These are phyloP conservation scores for Paramecium octaurelia DNA, from an alignment of 73 alveolate species.

Conservation along the genomic window DNA sequence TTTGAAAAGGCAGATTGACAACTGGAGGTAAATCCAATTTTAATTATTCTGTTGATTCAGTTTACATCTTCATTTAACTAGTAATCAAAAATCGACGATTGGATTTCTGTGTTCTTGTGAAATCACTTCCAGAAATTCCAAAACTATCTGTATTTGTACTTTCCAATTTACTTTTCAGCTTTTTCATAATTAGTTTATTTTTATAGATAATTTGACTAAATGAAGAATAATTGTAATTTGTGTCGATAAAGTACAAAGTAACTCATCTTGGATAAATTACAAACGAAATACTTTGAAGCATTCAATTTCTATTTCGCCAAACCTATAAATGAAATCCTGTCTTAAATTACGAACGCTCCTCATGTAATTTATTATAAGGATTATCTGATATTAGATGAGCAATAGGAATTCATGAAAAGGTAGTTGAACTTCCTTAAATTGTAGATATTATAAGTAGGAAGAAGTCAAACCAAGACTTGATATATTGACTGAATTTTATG, in stretches of 20 bases:
- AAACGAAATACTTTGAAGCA: conserved; percentile 22
- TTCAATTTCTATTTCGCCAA: conserved; percentile 40
- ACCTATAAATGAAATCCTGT: conserved; percentile 39
- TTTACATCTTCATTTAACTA: neutral
- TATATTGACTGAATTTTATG: conserved; percentile 40
- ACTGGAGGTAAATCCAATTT: neutral
- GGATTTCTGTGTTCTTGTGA: neutral
- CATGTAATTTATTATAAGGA: conserved; percentile 48
- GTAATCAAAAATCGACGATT: neutral
- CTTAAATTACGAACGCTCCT: neutral
- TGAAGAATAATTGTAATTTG: conserved; percentile 1
- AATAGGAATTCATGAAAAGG: conserved; percentile 44
- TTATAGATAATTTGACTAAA: neutral
- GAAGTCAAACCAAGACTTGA: conserved; percentile 48
- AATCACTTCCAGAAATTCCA: neutral
- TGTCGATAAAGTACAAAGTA: neutral
- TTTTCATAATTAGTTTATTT: neutral
- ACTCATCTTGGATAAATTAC: neutral
- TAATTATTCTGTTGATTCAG: neutral
- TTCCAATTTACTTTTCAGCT: neutral
- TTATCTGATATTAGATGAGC: conserved; percentile 41
- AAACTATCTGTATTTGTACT: conserved; percentile 4
- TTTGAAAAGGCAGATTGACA: neutral
- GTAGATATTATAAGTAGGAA: conserved; percentile 11
- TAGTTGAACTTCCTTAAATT: neutral